Percentiles rank a stretch among this genome's conserved stretches.
Conservation (phyloP, 441 rosid species). For the Erysimum cheiri region DNA sequence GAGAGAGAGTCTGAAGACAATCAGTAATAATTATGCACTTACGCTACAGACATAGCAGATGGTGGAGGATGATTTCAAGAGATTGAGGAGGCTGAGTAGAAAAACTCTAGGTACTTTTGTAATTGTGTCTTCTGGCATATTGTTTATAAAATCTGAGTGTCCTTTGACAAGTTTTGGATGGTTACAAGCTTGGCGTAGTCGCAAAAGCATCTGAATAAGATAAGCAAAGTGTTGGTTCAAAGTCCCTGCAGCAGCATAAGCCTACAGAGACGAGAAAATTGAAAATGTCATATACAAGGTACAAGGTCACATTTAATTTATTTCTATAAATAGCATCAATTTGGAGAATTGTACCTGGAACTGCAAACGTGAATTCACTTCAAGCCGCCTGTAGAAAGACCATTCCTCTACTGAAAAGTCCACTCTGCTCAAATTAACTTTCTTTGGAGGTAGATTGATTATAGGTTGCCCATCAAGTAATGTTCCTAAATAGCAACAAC, state of each 20-base stretch:
- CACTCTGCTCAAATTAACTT: constrained; percentile 60
- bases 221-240: constrained; percentile 60
- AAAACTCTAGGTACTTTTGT: constrained; percentile 61
- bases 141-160: constrained; percentile 58
- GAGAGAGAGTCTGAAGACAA: constrained; percentile 6
- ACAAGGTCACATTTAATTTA: constrained; percentile 3
- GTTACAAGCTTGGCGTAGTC: constrained; percentile 97
- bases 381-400: constrained; percentile 80
- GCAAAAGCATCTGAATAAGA: constrained; percentile 89
- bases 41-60: constrained; percentile 74
- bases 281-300: constrained; percentile 12
- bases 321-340: not conserved
- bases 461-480: constrained; percentile 85
- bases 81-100: constrained; percentile 55
- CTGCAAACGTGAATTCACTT: constrained; percentile 73
- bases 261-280: constrained; percentile 52
- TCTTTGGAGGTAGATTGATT: constrained; percentile 81
- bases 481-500: constrained; percentile 64
- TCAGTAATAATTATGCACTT: constrained; percentile 42
- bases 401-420: constrained; percentile 85
- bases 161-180: constrained; percentile 86
- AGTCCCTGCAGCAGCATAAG: constrained; percentile 91
- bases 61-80: constrained; percentile 64
- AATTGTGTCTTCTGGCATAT: constrained; percentile 69
- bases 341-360: constrained; percentile 61